Conservation (phyloP, 2,329 filamentous ascomycete species). For the Diaporthe sp. region DNA sequence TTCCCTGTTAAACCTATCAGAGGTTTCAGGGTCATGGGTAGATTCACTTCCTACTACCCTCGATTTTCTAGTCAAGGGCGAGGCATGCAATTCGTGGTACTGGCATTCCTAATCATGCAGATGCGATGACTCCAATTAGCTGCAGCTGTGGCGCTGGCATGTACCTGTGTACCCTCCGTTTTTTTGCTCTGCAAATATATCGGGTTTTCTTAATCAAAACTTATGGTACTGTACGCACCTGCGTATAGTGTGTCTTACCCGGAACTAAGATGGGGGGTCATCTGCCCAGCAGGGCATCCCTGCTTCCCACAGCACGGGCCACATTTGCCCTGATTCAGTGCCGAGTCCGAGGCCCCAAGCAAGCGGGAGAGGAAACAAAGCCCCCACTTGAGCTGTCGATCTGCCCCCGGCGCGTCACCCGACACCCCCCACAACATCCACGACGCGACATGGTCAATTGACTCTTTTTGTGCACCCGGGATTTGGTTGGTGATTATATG, state of each 20-base stretch:
- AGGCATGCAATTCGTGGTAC: no score
- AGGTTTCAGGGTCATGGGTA: no score
- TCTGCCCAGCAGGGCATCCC: background rate
- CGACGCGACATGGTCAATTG: slow-evolving; percentile 31
- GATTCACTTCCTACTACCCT: no score
- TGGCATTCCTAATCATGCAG: no score
- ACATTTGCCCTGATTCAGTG: background rate
- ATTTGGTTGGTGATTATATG: background rate
- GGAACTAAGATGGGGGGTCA: background rate
- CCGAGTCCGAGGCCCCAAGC: background rate
- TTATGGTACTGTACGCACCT: no score
- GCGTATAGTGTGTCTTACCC: background rate
- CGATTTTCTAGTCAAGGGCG: no score
- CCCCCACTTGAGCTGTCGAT: slow-evolving; percentile 12
- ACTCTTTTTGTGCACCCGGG: background rate
- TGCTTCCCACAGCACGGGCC: slow-evolving; percentile 1
- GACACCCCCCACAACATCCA: slow-evolving; percentile 16
- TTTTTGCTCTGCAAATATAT: background rate
- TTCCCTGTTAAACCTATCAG: no score
- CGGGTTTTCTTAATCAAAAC: no score
- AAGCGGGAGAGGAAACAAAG: slow-evolving; percentile 23
- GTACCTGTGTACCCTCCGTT: background rate
- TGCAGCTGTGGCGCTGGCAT: no score
- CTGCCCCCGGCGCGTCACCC: slow-evolving; percentile 21
- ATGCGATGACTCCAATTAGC: no score